Percentiles rank a stretch among this genome's conserved stretches.
These are phyloP conservation scores for Russula earlei DNA, from an alignment of 768 basidiomycete species.

Conservation along the genomic window DNA sequence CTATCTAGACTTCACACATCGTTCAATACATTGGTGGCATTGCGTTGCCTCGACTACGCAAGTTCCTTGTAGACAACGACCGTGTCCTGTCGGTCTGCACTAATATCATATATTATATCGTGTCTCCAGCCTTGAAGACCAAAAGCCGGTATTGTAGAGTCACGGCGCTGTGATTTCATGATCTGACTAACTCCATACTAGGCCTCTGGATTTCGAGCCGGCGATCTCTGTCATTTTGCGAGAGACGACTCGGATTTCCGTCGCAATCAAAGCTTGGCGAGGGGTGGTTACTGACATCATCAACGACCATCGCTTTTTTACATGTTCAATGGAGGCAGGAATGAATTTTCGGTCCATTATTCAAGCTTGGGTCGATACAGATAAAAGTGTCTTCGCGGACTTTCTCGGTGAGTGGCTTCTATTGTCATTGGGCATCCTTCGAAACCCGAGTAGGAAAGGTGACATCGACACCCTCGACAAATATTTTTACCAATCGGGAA, in stretches of 20 bases:
- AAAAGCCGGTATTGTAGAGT: conserved; percentile 46
- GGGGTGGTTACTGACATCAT: conserved; percentile 70
- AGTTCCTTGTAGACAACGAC: conserved; percentile 77
- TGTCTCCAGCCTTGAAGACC: conserved; percentile 71
- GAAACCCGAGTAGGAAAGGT: conserved; percentile 48
- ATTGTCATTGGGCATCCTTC: conserved; percentile 21
- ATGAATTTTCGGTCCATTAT: conserved; percentile 69
- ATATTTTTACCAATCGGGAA: conserved; percentile 93
- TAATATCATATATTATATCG: conserved; percentile 77
- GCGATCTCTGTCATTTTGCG: conserved; percentile 56
- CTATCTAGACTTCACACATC: conserved; percentile 37
- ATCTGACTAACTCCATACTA: conserved; percentile 24
- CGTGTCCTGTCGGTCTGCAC: conserved; percentile 69
- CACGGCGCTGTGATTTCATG: not conserved
- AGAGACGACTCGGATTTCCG: conserved; percentile 72
- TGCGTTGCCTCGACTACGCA: conserved; percentile 66
- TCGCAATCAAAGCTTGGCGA: conserved; percentile 79
- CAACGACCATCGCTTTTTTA: conserved; percentile 83
- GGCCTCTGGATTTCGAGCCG: conserved; percentile 71
- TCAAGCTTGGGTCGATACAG: conserved; percentile 71
- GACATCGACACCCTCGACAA: conserved; percentile 79
- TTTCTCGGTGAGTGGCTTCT: conserved; percentile 51
- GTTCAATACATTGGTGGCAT: conserved; percentile 57
- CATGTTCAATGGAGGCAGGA: conserved; percentile 47
- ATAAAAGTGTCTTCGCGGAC: conserved; percentile 80